Base-by-base conservation (phyloP, 2,329 filamentous ascomycete genomes). In the Monilinia polystroma region DNA sequence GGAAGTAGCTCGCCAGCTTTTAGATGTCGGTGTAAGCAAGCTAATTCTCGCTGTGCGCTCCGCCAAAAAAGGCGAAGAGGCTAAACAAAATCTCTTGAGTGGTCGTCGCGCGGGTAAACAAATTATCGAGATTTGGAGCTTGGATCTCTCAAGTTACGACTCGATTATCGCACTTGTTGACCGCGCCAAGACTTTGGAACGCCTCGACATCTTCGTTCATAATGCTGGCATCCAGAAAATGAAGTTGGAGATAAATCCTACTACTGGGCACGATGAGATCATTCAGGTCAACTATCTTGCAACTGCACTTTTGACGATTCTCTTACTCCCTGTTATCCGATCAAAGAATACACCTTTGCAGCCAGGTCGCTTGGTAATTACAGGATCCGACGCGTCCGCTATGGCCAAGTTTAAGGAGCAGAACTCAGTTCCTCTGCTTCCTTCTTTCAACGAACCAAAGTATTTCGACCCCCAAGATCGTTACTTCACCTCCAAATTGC, bases 41-140 rank as follows among this genome's bases (percentile, higher is more conserved):
- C 73, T 85, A 11, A 78, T 85, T 66, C 73, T 85, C 4, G 81
- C 79, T 10, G 81, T 83, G 1, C 81, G 84, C 3, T 79, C 76
- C 3, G 45, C 70, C 0, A 66, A 73, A 3, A 82, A 79, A 57
- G 83, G 83, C 11, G 75, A 82, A 35, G 73, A 70, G 0, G 82
- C 81, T 2, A 77, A 76, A 1, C 49, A 66, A 1, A 63, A 69
- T 11, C 73, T 82, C 4, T 64, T 74, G 3, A 63, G 51, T 5
- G 23, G 56, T 38, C 74, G 73, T 7, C 63, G 76, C 2, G 66
- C 68, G 0, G 78, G 79, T 4, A 26, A 23, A 26, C n/a, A 52
- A 23, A 75, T 57, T 0, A 78, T 85, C 18, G 77, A 83, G n/a
- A 81, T 85, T 4, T 85, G 81, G 81, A 23, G 74, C 2, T 70